Base-by-base conservation (phyloP, 805 yeast genomes). In the Schwanniomyces vanrijiae region DNA sequence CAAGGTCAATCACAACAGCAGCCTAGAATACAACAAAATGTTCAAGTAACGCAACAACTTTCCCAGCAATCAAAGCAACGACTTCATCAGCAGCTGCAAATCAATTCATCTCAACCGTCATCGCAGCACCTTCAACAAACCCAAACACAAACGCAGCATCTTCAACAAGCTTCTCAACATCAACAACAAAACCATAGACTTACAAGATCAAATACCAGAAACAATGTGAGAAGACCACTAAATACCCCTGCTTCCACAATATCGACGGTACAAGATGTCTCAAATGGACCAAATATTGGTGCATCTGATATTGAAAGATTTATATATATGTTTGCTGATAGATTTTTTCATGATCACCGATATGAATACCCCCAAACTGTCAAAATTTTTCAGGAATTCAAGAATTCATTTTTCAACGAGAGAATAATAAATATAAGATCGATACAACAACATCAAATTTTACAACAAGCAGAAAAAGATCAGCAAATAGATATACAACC, bases 281-380 rank as follows among this genome's bases (percentile, higher is more conserved):
- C 33, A 41, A 20, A 44, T 5, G 43, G 45, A 11, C 52, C 48
- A 47, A 40, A 48, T 16, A 59, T 62, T 4, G 53, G 50, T 43
- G 64, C 65, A 1, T 53, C 58, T 7, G 77, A 71, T 45, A 67
- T 73, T 31, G 77, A 73, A 53, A 54, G 71, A 40, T 71, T 73
- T 42, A 60, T 73, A 24, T 68, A 65, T 46, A 62, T 66, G 56
- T 69, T 68, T 54, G 78, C 75, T 5, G 77, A 71, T 55, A 54
- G 65, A 39, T 73, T 71, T 47, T 73, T 73, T 60, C 65, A 59
- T 47, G 70, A 68, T 37, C 65, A 69, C 53, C 70, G 64, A 45
- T 68, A 61, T 48, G 75, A 70, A 40, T 73, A 69, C 46, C 78
- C 78, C 3, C 75, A 72, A 50, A 71, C 77, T 13, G 55, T 68